phyloP scores from a whole-genome alignment of 2,329 filamentous ascomycete species.

The Huntiella moniliformis region DNA sequence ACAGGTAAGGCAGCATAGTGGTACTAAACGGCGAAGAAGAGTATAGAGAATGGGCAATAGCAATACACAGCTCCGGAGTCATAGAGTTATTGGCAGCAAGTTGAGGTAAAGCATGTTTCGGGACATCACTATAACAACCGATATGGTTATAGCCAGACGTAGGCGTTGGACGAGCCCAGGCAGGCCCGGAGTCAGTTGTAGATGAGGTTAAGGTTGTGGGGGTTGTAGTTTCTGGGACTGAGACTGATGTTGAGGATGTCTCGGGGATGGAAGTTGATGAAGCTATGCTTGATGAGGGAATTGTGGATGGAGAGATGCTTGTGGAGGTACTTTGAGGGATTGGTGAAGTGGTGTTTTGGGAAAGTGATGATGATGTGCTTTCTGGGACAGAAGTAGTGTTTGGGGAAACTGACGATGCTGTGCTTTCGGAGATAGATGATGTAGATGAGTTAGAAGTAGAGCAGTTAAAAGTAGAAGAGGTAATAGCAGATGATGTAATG shows the following conservation, averaged over 20 bases:
- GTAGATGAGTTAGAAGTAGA: neutral
- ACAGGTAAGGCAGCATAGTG: slow-evolving; percentile 16
- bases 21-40: slow-evolving; percentile 16
- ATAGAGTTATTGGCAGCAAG: slow-evolving; percentile 18
- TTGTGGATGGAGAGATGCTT: slow-evolving; percentile 1
- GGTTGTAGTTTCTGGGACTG: neutral
- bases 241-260: neutral
- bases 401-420: neutral
- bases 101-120: slow-evolving; percentile 17
- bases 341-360: neutral
- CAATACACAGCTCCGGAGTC: slow-evolving; percentile 20
- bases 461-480: neutral
- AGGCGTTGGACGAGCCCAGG: slow-evolving; percentile 12
- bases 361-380: neutral
- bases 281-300: slow-evolving; percentile 6
- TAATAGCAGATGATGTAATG: neutral
- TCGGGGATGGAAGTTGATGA: neutral
- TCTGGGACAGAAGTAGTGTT: neutral
- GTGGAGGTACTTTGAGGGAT: neutral
- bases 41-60: slow-evolving; percentile 16
- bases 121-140: slow-evolving; percentile 17
- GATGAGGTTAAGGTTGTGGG: neutral
- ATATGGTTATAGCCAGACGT: slow-evolving; percentile 17
- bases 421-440: too few species aligned
- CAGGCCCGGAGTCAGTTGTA: neutral